Percentiles rank a stretch among this genome's conserved stretches.
Conservation (phyloP, 2,329 filamentous ascomycete species). For the Phialophora expanda region DNA sequence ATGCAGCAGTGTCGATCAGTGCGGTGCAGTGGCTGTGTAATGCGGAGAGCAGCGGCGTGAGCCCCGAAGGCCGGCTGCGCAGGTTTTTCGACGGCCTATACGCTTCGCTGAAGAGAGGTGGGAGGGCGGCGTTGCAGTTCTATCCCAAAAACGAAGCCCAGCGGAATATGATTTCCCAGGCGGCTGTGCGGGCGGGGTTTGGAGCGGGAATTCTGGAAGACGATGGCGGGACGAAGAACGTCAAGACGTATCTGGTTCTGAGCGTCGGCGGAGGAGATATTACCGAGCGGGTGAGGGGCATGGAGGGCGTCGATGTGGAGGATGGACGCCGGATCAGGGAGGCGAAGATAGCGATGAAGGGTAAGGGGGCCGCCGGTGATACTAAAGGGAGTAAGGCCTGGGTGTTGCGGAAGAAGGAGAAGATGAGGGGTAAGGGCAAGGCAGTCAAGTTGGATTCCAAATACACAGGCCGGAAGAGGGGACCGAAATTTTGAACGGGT, state of each 20-base stretch:
- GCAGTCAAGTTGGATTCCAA: constrained; percentile 90
- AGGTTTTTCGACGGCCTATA: constrained; percentile 95
- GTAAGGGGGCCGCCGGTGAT: constrained; percentile 56
- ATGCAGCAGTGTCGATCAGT: constrained; percentile 91
- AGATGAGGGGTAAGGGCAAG: constrained; percentile 94
- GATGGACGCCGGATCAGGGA: constrained; percentile 64
- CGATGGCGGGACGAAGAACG: constrained; percentile 93
- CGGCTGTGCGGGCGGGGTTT: constrained; percentile 91
- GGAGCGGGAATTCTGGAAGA: constrained; percentile 94
- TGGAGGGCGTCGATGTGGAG: constrained; percentile 84
- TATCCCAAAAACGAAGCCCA: constrained; percentile 96
- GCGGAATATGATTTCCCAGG: constrained; percentile 86
- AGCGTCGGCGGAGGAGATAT: constrained; percentile 91
- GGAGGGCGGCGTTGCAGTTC: constrained; percentile 92
- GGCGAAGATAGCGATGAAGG: constrained; percentile 38
- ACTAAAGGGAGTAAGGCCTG: constrained; percentile 58
- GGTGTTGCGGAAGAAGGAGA: constrained; percentile 72
- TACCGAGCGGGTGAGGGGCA: constrained; percentile 83
- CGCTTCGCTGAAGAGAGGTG: constrained; percentile 79
- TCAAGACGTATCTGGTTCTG: constrained; percentile 93
- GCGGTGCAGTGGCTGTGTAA: constrained; percentile 99
- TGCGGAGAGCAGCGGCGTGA: constrained; percentile 71
- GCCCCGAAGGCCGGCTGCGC: constrained; percentile 74
- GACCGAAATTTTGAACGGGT: constrained; percentile 70
- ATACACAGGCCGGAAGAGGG: constrained; percentile 89